phyloP scores from a whole-genome alignment of 495 filamentous ascomycete genomes.

The Xylaria curta region DNA sequence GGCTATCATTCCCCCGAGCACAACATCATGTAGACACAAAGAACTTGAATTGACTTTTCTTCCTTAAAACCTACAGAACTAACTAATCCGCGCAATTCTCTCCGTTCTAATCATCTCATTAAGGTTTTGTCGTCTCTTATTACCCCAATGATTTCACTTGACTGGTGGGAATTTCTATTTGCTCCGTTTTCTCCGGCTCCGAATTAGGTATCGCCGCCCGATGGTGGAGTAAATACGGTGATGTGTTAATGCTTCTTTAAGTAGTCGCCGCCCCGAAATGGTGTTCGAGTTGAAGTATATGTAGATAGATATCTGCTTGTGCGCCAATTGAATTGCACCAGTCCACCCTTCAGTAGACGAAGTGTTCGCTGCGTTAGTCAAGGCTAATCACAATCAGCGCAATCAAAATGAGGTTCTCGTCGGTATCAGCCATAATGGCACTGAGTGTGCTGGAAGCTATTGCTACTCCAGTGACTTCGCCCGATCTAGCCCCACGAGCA shows the following conservation, averaged over 20 bases:
- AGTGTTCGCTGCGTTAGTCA: neutral
- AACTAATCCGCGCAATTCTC: neutral
- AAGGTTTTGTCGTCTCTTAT: neutral
- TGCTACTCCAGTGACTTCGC: constrained; percentile 12
- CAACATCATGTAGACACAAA: neutral
- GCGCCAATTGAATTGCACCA: neutral
- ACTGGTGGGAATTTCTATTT: constrained; percentile 22
- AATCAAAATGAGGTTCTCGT: constrained; percentile 22
- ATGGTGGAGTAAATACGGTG: constrained; percentile 6
- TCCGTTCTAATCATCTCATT: neutral
- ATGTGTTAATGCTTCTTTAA: neutral
- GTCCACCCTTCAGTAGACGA: neutral
- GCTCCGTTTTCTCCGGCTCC: constrained; percentile 21
- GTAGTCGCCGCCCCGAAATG: neutral
- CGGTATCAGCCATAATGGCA: constrained; percentile 7
- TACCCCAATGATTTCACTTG: neutral
- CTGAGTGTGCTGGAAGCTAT: neutral
- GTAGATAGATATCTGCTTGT: neutral
- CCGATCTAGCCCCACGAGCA: constrained; percentile 17
- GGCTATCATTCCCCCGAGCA: constrained; percentile 15
- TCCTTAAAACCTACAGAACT: neutral
- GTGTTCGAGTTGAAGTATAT: neutral
- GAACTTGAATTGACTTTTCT: neutral
- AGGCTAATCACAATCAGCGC: neutral
- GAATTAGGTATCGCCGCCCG: constrained; percentile 20